A percentile compares a stretch with the other conserved stretches of the same genome.
phyloP scores from a whole-genome alignment of 1,284 basidiomycete genomes.

The Mycena sp. region DNA sequence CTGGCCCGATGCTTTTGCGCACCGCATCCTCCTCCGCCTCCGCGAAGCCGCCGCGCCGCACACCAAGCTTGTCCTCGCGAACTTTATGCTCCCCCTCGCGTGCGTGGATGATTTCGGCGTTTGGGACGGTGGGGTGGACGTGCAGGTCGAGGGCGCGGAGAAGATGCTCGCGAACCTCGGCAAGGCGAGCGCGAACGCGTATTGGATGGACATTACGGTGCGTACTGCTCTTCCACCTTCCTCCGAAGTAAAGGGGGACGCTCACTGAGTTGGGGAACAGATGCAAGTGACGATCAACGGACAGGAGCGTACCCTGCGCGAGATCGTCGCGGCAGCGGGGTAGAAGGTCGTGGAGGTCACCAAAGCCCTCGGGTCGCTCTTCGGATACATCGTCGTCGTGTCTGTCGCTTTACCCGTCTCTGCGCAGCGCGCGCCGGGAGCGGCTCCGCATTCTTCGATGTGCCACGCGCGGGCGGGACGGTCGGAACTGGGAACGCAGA shows the following conservation, averaged over 20 bases:
- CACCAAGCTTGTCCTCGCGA: slow-evolving; percentile 70
- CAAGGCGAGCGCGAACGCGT: slow-evolving; percentile 75
- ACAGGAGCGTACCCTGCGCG: slow-evolving; percentile 77
- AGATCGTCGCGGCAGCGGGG: slow-evolving; percentile 70
- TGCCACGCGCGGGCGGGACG: slow-evolving; percentile 21
- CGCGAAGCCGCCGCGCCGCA: slow-evolving; percentile 60
- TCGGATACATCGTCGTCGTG: slow-evolving; percentile 74
- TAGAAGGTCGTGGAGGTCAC: slow-evolving; percentile 74
- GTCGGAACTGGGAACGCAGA: slow-evolving; percentile 4
- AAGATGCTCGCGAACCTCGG: slow-evolving; percentile 58
- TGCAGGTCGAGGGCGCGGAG: slow-evolving; percentile 55
- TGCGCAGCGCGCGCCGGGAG: slow-evolving; percentile 39
- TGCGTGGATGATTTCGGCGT: slow-evolving; percentile 62
- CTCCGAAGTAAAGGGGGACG: too few species aligned
- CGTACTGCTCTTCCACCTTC: slow-evolving; percentile 34
- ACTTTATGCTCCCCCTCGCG: slow-evolving; percentile 75
- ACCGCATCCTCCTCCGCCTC: slow-evolving; percentile 60
- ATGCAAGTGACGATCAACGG: slow-evolving; percentile 80
- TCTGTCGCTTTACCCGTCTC: slow-evolving; percentile 60
- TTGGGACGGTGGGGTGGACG: slow-evolving; percentile 33
- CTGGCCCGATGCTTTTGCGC: slow-evolving; percentile 75
- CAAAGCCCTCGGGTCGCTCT: slow-evolving; percentile 68
- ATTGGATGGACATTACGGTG: slow-evolving; percentile 80
- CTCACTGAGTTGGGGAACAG: slow-evolving; percentile 46
- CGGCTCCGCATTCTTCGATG: slow-evolving; percentile 45